These are phyloP conservation scores for Fusarium incarnatum DNA, from an alignment of 2,329 filamentous ascomycete genomes.

Conservation along the genomic window DNA sequence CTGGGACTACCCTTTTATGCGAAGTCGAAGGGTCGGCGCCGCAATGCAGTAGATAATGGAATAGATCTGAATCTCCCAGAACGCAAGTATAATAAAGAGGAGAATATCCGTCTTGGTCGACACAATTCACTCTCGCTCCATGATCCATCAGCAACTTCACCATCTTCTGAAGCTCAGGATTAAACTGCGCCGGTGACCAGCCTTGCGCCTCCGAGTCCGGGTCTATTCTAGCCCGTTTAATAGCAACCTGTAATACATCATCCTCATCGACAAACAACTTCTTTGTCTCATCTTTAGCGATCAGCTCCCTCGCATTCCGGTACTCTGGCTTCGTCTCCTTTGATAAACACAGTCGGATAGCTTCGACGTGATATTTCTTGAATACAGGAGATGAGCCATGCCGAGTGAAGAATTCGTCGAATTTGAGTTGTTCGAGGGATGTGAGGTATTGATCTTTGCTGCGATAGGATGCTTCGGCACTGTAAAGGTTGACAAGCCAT, in stretches of 20 bases:
- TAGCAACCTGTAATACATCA: constrained; percentile 13
- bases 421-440: constrained; percentile 6
- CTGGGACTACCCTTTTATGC: background rate
- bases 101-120: constrained; percentile 8
- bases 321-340: background rate
- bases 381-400: background rate
- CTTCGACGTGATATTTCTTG: constrained; percentile 2
- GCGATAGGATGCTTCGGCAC: fast-evolving
- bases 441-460: background rate
- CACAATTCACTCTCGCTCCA: background rate
- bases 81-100: constrained; percentile 15
- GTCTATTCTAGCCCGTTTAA: background rate
- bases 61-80: constrained; percentile 13
- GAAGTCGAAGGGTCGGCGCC: background rate
- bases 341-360: background rate
- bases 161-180: constrained; percentile 11
- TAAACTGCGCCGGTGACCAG: background rate
- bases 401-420: constrained; percentile 19
- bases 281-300: background rate
- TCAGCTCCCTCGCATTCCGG: background rate
- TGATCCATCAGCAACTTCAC: constrained; percentile 13
- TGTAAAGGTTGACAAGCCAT: constrained; percentile 20
- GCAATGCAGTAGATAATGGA: background rate
- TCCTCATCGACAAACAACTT: background rate
- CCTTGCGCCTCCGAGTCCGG: background rate